These are phyloP conservation scores for Gastrodia elata DNA, from an alignment of 106 monocot species.

Conservation along the genomic window DNA sequence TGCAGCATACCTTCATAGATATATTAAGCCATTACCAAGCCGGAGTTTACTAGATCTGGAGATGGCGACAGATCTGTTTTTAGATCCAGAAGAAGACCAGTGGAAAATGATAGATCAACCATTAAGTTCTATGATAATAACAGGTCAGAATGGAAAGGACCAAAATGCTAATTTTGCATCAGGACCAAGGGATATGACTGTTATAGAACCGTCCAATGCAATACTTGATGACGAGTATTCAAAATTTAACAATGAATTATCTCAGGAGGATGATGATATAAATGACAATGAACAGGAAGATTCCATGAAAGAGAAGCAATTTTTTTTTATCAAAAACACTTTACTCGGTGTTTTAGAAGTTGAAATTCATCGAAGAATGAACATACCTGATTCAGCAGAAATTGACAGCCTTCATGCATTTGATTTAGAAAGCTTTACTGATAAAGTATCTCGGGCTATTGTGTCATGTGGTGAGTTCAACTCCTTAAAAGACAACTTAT, in stretches of 20 bases:
- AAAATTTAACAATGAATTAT: conserved; percentile 5
- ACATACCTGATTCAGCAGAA: conserved; percentile 25
- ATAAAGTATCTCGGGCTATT: conserved; percentile 32
- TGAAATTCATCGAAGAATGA: conserved; percentile 66
- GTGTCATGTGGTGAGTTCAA: conserved; percentile 28
- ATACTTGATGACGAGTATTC: conserved; percentile 24
- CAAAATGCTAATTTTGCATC: conserved; percentile 10
- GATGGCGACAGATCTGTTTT: conserved; percentile 68
- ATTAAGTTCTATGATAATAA: conserved; percentile 13
- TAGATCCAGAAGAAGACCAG: conserved; percentile 73
- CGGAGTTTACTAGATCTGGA: conserved; percentile 27
- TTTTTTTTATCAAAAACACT: conserved; percentile 29
- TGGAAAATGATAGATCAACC: conserved; percentile 78
- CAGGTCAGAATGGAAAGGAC: conserved; percentile 12
- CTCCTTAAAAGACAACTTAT: conserved; percentile 15
- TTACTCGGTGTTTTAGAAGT: conserved; percentile 54
- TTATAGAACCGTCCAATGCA: conserved; percentile 58
- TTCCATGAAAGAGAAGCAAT: conserved; percentile 25
- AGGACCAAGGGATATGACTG: conserved; percentile 8
- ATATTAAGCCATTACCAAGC: conserved; percentile 24
- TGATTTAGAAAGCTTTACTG: conserved; percentile 52
- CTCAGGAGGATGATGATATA: conserved; percentile 12
- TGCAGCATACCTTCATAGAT: conserved; percentile 26
- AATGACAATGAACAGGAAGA: conserved; percentile 8
- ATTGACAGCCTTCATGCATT: conserved; percentile 30